phyloP scores from a whole-genome alignment of 1,139 yeast species.

The Saccharomyces hybrid region DNA sequence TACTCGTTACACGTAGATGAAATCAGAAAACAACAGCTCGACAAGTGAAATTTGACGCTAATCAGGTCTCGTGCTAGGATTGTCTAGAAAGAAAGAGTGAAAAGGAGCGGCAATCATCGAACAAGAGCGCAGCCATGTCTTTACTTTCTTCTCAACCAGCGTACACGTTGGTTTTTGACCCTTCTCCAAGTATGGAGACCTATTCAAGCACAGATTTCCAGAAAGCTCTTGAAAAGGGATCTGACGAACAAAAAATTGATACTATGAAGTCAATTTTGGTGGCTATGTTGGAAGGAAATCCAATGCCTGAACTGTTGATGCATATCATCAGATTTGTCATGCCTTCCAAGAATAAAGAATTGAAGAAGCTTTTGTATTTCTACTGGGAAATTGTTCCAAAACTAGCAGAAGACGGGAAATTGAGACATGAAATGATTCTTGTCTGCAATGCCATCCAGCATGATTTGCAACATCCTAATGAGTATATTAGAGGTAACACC shows the following conservation, averaged over 20 bases:
- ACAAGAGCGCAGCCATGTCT: constrained; percentile 10
- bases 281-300: constrained; percentile 86
- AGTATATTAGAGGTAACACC: constrained; percentile 91
- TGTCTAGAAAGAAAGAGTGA: neutral
- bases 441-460: constrained; percentile 97
- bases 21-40: constrained; percentile 1
- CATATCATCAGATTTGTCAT: constrained; percentile 93
- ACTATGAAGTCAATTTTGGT: constrained; percentile 86
- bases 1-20: neutral
- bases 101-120: neutral
- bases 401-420: constrained; percentile 75
- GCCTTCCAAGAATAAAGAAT: constrained; percentile 88
- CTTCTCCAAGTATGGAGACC: constrained; percentile 55
- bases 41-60: neutral
- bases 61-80: neutral
- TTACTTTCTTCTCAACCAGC: constrained; percentile 35
- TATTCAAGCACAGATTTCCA: constrained; percentile 72
- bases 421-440: constrained; percentile 97
- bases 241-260: constrained; percentile 78
- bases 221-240: constrained; percentile 77
- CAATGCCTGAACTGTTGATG: constrained; percentile 93
- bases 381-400: constrained; percentile 99
- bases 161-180: constrained; percentile 69
- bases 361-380: constrained; percentile 86
- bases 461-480: constrained; percentile 97